Percentiles rank a stretch among this genome's conserved stretches.
phyloP scores from a whole-genome alignment of 1,139 yeast genomes.

The Blastobotrys arbuscula region DNA sequence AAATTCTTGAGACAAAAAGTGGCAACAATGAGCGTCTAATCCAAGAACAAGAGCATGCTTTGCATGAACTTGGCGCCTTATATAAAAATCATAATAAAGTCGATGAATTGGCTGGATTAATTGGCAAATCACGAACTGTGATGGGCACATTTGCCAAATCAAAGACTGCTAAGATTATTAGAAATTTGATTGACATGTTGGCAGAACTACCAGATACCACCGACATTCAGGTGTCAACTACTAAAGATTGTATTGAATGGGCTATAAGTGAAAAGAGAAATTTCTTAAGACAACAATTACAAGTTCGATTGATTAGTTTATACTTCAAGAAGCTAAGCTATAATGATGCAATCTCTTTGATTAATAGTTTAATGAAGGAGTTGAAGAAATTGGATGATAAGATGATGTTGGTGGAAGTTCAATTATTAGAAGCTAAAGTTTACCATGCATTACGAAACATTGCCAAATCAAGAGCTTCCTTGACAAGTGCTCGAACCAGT shows the following conservation, averaged over 20 bases:
- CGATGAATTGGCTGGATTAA: conserved; percentile 52
- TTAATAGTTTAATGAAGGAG: conserved; percentile 68
- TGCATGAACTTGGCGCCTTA: conserved; percentile 33
- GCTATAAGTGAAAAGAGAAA: conserved; percentile 77
- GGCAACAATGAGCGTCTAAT: conserved; percentile 37
- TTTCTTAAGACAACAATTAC: conserved; percentile 82
- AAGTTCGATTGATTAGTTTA: conserved; percentile 73
- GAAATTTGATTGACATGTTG: conserved; percentile 64
- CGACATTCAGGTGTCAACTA: conserved; percentile 67
- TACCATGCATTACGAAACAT: conserved; percentile 88
- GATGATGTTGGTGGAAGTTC: conserved; percentile 91
- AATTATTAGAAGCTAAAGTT: conserved; percentile 81
- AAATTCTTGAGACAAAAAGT: conserved; percentile 37
- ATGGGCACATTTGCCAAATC: conserved; percentile 81
- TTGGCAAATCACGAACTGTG: conserved; percentile 62
- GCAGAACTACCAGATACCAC: conserved; percentile 62
- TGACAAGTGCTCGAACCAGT: conserved; percentile 93
- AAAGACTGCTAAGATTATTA: conserved; percentile 81
- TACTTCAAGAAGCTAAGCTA: conserved; percentile 60
- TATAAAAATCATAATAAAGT: conserved; percentile 37
- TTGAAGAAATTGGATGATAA: conserved; percentile 94
- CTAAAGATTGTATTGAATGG: conserved; percentile 83
- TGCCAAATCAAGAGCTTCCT: conserved; percentile 88
- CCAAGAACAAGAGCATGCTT: conserved; percentile 36
- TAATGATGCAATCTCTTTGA: conserved; percentile 67